phyloP scores from a whole-genome alignment of 768 basidiomycete species.

The Russula ochroleuca region DNA sequence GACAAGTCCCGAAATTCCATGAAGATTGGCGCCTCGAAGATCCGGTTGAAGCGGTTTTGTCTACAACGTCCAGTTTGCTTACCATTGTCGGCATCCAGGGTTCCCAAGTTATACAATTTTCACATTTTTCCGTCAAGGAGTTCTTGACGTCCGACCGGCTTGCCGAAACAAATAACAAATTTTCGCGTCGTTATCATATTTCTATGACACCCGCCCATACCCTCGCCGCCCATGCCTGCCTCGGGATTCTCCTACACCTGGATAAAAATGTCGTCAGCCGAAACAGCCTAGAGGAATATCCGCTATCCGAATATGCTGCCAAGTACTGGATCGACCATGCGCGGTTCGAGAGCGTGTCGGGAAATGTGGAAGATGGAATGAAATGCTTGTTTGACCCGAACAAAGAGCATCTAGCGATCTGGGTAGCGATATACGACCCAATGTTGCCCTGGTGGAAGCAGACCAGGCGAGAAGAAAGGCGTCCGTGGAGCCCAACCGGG shows the following conservation, averaged over 20 bases:
- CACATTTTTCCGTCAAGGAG: slow-evolving; percentile 9
- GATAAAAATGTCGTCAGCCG: not conserved
- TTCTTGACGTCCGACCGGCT: slow-evolving; percentile 5
- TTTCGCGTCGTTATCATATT: not conserved
- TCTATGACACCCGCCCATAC: not conserved
- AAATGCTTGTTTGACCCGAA: not conserved
- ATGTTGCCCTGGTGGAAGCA: too few species aligned
- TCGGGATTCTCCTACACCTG: not conserved
- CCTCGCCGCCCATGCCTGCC: not conserved
- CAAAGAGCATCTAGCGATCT: not conserved
- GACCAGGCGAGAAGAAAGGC: too few species aligned
- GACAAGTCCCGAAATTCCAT: not conserved
- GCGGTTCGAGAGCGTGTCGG: not conserved
- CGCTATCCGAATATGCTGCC: slow-evolving; percentile 1
- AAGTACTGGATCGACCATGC: slow-evolving; percentile 1
- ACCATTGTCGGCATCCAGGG: not conserved
- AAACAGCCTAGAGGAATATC: not conserved
- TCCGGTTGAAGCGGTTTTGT: not conserved
- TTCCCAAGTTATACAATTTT: not conserved
- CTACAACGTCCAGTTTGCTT: not conserved
- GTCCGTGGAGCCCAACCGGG: too few species aligned
- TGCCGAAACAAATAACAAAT: not conserved
- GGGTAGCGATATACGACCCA: not conserved
- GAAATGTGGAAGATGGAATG: not conserved
- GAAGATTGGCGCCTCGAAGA: slow-evolving; percentile 1